A percentile compares a stretch with the other conserved stretches of the same genome.
Conservation (phyloP, 768 basidiomycete genomes). For the Erythrobasidium yunnanense region DNA sequence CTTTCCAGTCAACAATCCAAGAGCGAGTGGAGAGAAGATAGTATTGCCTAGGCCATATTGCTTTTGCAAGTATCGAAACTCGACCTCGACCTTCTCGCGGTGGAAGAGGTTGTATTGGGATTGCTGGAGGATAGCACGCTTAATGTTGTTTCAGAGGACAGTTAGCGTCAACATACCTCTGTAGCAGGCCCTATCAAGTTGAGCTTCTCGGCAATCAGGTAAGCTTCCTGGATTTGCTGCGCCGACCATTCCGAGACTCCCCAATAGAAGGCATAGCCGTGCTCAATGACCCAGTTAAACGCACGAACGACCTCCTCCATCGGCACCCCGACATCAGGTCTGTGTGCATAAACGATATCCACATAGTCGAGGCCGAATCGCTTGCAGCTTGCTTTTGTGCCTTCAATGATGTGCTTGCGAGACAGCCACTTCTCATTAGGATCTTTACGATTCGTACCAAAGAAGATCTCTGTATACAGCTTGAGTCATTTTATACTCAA, state of each 20-base stretch:
- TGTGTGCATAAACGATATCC: slow-evolving; percentile 46
- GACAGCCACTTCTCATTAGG: slow-evolving; percentile 25
- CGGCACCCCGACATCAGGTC: slow-evolving; percentile 48
- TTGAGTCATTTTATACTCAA: no score
- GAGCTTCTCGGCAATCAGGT: slow-evolving; percentile 59
- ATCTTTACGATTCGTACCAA: slow-evolving; percentile 49
- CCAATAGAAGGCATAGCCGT: slow-evolving; percentile 46
- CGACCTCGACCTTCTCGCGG: slow-evolving; percentile 66
- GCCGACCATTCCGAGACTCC: slow-evolving; percentile 71
- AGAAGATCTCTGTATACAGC: slow-evolving; percentile 57
- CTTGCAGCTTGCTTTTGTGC: slow-evolving; percentile 55
- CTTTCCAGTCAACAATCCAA: slow-evolving; percentile 48
- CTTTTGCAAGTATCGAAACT: slow-evolving; percentile 47
- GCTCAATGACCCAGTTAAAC: slow-evolving; percentile 50
- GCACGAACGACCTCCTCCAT: slow-evolving; percentile 68
- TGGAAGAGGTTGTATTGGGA: slow-evolving; percentile 55
- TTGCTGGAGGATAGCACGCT: slow-evolving; percentile 4
- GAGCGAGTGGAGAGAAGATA: slow-evolving; percentile 52
- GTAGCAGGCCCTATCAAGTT: slow-evolving; percentile 57
- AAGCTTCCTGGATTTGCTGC: slow-evolving; percentile 48
- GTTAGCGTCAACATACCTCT: slow-evolving; percentile 53
- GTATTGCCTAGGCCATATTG: slow-evolving; percentile 34
- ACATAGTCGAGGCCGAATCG: slow-evolving; percentile 54
- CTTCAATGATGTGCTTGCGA: slow-evolving; percentile 57
- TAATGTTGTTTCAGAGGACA: background rate